Percentiles rank a stretch among this genome's conserved stretches.
Evolutionary conservation across 352 stramenopile genomes (phyloP).

Genomic region (Globisporangium polare): DNA sequence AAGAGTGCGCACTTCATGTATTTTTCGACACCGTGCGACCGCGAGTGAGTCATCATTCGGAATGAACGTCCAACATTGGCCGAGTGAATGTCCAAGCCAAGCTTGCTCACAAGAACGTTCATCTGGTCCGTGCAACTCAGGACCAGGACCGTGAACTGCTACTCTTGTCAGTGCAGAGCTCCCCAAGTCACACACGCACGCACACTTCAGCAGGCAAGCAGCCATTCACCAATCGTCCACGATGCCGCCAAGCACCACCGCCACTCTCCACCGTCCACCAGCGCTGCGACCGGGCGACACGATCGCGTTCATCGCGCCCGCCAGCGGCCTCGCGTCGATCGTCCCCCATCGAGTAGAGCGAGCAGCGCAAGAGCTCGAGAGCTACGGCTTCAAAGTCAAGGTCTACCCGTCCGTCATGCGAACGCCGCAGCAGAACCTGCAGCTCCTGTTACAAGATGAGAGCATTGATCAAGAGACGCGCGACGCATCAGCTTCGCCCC

Average conservation of each 20-base stretch:
- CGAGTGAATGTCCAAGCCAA: too few species aligned
- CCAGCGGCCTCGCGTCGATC: constrained; percentile 36
- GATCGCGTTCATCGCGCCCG: constrained; percentile 48
- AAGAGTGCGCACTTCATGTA: too few species aligned
- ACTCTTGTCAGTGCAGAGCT: too few species aligned
- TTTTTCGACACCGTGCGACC: too few species aligned
- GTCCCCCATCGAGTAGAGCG: constrained; percentile 40
- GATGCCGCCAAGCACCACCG: neutral
- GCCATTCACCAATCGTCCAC: too few species aligned
- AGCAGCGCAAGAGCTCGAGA: constrained; percentile 30
- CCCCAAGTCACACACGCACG: too few species aligned
- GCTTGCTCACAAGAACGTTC: too few species aligned
- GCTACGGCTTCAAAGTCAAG: constrained; percentile 36
- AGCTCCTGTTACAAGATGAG: constrained; percentile 2
- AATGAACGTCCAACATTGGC: too few species aligned
- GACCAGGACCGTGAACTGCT: too few species aligned
- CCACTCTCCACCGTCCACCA: constrained; percentile 10
- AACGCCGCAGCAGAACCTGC: constrained; percentile 29
- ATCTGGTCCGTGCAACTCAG: too few species aligned
- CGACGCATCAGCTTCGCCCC: neutral
- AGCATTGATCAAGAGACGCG: neutral
- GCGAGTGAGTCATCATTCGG: too few species aligned
- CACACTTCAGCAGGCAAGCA: too few species aligned
- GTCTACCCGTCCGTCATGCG: constrained; percentile 38
- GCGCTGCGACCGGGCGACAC: constrained; percentile 34